phyloP scores from a whole-genome alignment of 2,329 filamentous ascomycete genomes.

The Xylaria polymorpha region DNA sequence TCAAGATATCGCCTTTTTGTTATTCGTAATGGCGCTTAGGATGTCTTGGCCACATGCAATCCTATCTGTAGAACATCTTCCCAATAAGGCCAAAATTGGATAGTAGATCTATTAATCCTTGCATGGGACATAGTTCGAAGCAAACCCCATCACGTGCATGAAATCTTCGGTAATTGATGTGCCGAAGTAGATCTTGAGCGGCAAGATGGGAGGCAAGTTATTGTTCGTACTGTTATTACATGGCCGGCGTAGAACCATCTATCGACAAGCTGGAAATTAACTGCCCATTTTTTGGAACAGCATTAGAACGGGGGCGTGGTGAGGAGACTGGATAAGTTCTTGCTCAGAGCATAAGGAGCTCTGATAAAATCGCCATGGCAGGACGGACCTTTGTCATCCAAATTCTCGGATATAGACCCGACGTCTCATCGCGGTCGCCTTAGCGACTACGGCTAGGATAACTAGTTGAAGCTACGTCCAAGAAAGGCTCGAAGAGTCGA shows the following conservation, averaged over 20 bases:
- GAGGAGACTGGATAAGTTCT: not conserved
- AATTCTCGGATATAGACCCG: not conserved
- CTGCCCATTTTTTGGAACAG: not conserved
- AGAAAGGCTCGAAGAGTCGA: not conserved
- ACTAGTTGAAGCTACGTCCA: not conserved
- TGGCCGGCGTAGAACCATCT: not conserved
- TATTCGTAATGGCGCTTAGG: not conserved
- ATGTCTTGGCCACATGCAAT: not conserved
- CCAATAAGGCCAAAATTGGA: not conserved
- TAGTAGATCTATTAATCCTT: not conserved
- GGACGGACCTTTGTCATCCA: not conserved
- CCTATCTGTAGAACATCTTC: not conserved
- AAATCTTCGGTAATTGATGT: not conserved
- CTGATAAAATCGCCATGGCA: not conserved
- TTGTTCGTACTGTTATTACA: not conserved
- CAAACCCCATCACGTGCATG: not conserved
- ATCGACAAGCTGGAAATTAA: not conserved
- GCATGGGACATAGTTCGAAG: not conserved
- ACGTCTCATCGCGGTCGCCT: not conserved
- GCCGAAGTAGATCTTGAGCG: constrained; percentile 1
- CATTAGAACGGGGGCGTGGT: not conserved
- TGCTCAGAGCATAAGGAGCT: not conserved
- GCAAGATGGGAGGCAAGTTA: not conserved
- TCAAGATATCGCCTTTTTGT: not conserved
- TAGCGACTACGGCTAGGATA: not conserved